Evolutionary conservation across 129 eudicot genomes (phyloP).

Genomic region (Daucus carota): DH1_v3.0 NC_030381.2:27245501-27246000

Average conservation of each 20-base stretch:
- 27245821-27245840: neutral
- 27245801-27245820: neutral
- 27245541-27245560: constrained; percentile 43
- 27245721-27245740: constrained; percentile 60
- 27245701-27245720: neutral
- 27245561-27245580: constrained; percentile 96
- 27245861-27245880: no score
- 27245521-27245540: neutral
- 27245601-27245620: constrained; percentile 62
- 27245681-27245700: neutral
- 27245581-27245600: constrained; percentile 81
- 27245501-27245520: neutral
- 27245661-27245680: constrained; percentile 7
- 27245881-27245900: neutral
- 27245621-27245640: constrained; percentile 64
- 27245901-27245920: neutral
- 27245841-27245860: neutral
- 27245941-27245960: neutral
- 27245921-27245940: neutral
- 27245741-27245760: constrained; percentile 67
- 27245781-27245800: constrained; percentile 31
- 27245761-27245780: constrained; percentile 68
- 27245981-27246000: constrained; percentile 36
- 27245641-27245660: constrained; percentile 59
- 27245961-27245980: constrained; percentile 77